phyloP scores from a whole-genome alignment of 228 moss, liverwort and hornwort genomes.

The Sphagnum fallax region DNA sequence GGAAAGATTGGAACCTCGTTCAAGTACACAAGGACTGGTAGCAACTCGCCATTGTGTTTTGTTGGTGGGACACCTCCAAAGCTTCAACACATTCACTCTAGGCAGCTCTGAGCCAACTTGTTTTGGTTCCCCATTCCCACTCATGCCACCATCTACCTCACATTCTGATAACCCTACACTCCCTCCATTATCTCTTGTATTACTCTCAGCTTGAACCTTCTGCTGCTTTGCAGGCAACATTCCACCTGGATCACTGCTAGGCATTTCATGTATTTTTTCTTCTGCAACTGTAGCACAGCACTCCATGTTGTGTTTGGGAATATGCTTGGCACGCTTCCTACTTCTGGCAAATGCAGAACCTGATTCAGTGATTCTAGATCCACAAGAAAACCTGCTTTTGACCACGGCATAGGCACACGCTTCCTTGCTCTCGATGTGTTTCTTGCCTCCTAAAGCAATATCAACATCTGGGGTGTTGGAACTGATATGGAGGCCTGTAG shows the following conservation, averaged over 20 bases:
- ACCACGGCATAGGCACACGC: not conserved
- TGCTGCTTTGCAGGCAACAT: conserved; percentile 33
- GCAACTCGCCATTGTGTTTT: conserved; percentile 87
- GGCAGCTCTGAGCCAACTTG: conserved; percentile 37
- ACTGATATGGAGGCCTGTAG: not conserved
- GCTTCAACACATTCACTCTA: conserved; percentile 81
- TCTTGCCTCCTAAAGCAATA: not conserved
- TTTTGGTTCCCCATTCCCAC: conserved; percentile 15
- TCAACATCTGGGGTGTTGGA: not conserved
- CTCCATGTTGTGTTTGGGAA: conserved; percentile 27
- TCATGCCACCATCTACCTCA: conserved; percentile 13
- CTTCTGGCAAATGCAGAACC: conserved; percentile 28
- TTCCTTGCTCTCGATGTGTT: conserved; percentile 1
- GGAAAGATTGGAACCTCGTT: conserved; percentile 25
- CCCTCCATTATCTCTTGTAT: conserved; percentile 7
- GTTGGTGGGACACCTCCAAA: conserved; percentile 77
- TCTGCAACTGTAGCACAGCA: conserved; percentile 23
- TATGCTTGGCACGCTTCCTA: conserved; percentile 69
- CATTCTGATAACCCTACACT: conserved; percentile 13
- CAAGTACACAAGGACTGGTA: conserved; percentile 56
- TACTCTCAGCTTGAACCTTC: conserved; percentile 35
- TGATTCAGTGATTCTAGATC: conserved; percentile 3
- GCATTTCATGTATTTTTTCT: conserved; percentile 27
- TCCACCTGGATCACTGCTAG: conserved; percentile 33
- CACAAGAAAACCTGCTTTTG: conserved; percentile 4